Evolutionary conservation across 371 early-diverging fungal genomes (phyloP), one percentile per base, ranked within the genome.

Genomic region (Rhizopus arrhizus): DNA sequence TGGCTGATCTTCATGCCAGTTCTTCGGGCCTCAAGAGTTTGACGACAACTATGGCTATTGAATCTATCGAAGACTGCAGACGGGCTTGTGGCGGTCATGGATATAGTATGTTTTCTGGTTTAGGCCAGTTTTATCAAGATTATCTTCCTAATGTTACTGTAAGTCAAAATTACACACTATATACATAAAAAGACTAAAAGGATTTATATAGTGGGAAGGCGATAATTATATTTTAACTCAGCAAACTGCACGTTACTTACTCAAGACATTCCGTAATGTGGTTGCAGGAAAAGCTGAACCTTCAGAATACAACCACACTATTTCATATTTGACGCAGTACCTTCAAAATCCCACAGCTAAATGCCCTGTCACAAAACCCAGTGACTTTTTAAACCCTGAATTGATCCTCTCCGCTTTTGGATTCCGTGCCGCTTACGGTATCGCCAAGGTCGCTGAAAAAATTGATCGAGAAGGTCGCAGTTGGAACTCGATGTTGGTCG

Each of bases 1-100:
- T 93, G 51, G 88, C 90, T 56, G 94, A 92, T 69, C 82, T 94
- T 1, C 95, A 95, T 64, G 93, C 92, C 33, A 85, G 87, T 55
- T 88, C 89, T 0, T 90, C 92, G 0, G 92, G 92, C 5, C 82
- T 95, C 55, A 95, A 95, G 79, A 81, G 87, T 35, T 85, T 90
- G 74, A 84, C 85, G 13, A 91, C 92, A 0, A 89, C 88, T 28
- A 75, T 88, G 62, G 87, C 84, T 22, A 65, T 86, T 4, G 83
- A 87, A 32, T 89, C 88, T 15, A 84, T 95, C 59, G 95, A 95
- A 63, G 87, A 87, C 8, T 88, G 60, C 77, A 90, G 59, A 77
- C 88, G 56, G 72, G 86, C 64, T 69, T 90, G 71, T 57, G 95
- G 95, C 56, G 95, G 95, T 15, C 93, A 93, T 55, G 94, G 93